Percentiles rank a stretch among this genome's conserved stretches.
phyloP scores from a whole-genome alignment of 495 filamentous ascomycete genomes.

The Neurospora tetrasperma region DNA sequence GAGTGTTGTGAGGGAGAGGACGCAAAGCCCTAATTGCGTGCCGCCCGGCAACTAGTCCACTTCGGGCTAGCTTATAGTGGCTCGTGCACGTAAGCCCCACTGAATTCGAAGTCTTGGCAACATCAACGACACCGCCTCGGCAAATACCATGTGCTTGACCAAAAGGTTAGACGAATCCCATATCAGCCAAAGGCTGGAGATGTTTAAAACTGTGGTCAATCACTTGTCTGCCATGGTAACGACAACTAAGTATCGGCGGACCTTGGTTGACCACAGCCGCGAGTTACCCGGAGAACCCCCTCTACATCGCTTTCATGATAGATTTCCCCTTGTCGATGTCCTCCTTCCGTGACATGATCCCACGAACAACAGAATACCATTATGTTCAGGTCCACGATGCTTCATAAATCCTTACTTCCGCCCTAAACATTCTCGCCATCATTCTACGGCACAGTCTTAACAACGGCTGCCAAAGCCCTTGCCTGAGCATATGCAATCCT shows the following conservation, averaged over 20 bases:
- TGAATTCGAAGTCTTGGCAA: constrained; percentile 1
- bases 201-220: background rate
- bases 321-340: background rate
- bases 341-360: background rate
- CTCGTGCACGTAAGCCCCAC: constrained; percentile 6
- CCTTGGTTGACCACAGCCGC: no score
- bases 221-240: background rate
- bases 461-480: constrained; percentile 23
- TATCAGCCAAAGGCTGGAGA: background rate
- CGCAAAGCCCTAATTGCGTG: constrained; percentile 22
- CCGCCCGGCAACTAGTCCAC: constrained; percentile 5
- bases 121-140: background rate
- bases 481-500: constrained; percentile 23
- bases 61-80: constrained; percentile 4
- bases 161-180: background rate
- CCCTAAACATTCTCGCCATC: background rate
- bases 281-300: no score
- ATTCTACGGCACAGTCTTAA: constrained; percentile 15
- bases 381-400: background rate
- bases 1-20: constrained; percentile 16
- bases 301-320: background rate
- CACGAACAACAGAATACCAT: background rate
- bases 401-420: background rate
- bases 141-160: background rate
- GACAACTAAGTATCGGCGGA: background rate